Evolutionary conservation across 2,329 filamentous ascomycete species (phyloP), one percentile per base, ranked within the genome.

Genomic region (Calonectria crousiana): DNA sequence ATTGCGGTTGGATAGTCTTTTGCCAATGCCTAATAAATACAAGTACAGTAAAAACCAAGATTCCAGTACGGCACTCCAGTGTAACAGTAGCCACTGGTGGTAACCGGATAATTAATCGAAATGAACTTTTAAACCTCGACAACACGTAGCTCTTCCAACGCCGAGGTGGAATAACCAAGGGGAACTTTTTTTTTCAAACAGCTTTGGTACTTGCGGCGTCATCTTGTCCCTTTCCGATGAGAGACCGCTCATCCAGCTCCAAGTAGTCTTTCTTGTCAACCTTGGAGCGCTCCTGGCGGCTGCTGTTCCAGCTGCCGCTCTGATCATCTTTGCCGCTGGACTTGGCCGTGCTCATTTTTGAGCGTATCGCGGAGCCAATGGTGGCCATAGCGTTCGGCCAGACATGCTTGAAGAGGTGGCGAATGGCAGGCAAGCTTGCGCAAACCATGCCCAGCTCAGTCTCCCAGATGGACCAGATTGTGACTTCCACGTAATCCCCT

Each of bases 381-480:
- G 77, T 78, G 70, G 70, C 52, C 75, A 78, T 74, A 8, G 77
- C 77, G 49, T 78, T 77, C 11, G 76, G 77, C 70, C 73, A 78
- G 26, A 78, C 30, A 51, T 78, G 75, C 69, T 78, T 78, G 75
- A 70, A 74, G 10, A 78, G 76, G 20, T 78, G 77, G 2, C 77
- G 75, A 23, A 78, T 78, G 10, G 77, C 77, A 1, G 77, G 77
- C 1, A 78, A 58, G 62, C 77, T 77, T 13, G 77, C 77, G 9
- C 77, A 78, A 3, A 78, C 69, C 75, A 78, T 78, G 44, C 77
- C 77, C 13, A 78, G 69, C 38, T 78, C 77, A 2, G 77, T 78
- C 26, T 78, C 77, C 77, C 77, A 78, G 41, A 78, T 78, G 1
- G 77, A 78, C 77, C 77, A 78, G 2, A 78, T 78, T 0, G 77